Evolutionary conservation across 23 red algal species (phyloP), one percentile per base, ranked within the genome.

Genomic region (Gracilaria domingensis): DNA sequence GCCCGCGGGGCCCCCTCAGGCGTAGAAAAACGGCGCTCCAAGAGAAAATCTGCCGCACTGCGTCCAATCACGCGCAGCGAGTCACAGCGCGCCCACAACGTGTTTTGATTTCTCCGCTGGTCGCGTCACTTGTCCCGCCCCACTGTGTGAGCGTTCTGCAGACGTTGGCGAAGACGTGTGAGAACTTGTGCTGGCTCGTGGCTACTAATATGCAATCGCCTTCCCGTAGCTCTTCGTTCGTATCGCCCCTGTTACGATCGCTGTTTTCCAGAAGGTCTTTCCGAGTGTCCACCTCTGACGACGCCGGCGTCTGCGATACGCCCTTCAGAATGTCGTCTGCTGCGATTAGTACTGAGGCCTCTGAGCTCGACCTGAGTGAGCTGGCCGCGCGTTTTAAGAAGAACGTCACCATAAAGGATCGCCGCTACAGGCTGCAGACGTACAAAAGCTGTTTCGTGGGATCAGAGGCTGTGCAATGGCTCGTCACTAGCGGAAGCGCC

Each of bases 371-470:
- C 69, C 23, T 93, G 23, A 29, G 49, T 39, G 34, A 83, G 20
- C 74, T 93, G 16, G 91, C 69, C 21, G 7, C 66, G 2, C 37
- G 39, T 42, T 86, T 93, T 35, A 73, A 67, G 47, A 62, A 42
- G 4, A 93, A 95, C 24, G 83, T 95, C 44, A 23, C 77, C 32
- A 81, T 95, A 36, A 81, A 89, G 26, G 93, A 95, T 61, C 83
- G 93, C 33, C 84, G 73, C 62, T 95, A 51, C n/a, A 53, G 78
- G 0, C 79, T 95, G 40, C 49, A 58, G 32, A 84, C 79, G 20
- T 95, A 83, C 79, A 88, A 88, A 65, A 18, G 32, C 32, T 89
- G 71, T 56, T 95, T 95, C 64, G 75, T 88, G n/a, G 93, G 93
- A 55, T 45, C 82, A 7, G 93, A 95, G 78, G 93, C 93, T 24